These are phyloP conservation scores for Pyrenophora graminea DNA, from an alignment of 2,329 filamentous ascomycete species.

Conservation along the genomic window DNA sequence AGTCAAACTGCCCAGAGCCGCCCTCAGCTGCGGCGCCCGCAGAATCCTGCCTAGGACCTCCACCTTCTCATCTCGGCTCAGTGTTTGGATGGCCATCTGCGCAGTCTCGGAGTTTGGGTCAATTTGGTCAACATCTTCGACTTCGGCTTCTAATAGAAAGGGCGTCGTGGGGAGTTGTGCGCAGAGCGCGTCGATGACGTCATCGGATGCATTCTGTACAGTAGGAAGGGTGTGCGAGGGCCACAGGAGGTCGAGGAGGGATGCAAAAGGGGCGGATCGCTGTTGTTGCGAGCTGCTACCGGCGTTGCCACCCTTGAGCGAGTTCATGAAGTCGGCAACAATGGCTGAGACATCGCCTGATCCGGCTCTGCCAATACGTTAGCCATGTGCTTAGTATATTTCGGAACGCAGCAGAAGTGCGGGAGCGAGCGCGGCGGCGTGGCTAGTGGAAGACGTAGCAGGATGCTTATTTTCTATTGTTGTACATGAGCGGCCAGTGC, in stretches of 20 bases:
- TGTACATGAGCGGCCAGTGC: conserved; percentile 37
- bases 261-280: conserved; percentile 70
- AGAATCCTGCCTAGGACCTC: conserved; percentile 79
- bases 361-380: conserved; percentile 47
- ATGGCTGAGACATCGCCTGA: conserved; percentile 72
- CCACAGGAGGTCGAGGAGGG: conserved; percentile 82
- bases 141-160: conserved; percentile 74
- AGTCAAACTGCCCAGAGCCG: conserved; percentile 82
- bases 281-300: conserved; percentile 42
- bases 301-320: conserved; percentile 64
- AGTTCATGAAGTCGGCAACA: conserved; percentile 87
- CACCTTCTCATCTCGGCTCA: conserved; percentile 78
- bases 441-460: conserved; percentile 26
- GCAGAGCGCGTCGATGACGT: conserved; percentile 74
- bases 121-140: conserved; percentile 61
- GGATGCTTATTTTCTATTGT: conserved; percentile 43
- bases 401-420: conserved; percentile 12
- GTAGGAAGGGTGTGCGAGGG: conserved; percentile 77
- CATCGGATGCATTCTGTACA: conserved; percentile 67
- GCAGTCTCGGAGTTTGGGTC: conserved; percentile 71
- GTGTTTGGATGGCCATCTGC: conserved; percentile 73
- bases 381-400: conserved; percentile 20
- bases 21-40: conserved; percentile 86
- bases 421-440: conserved; percentile 16
- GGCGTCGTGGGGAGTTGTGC: conserved; percentile 77